Conservation (phyloP, 768 basidiomycete genomes). For the Kwoniella dejecticola region DNA sequence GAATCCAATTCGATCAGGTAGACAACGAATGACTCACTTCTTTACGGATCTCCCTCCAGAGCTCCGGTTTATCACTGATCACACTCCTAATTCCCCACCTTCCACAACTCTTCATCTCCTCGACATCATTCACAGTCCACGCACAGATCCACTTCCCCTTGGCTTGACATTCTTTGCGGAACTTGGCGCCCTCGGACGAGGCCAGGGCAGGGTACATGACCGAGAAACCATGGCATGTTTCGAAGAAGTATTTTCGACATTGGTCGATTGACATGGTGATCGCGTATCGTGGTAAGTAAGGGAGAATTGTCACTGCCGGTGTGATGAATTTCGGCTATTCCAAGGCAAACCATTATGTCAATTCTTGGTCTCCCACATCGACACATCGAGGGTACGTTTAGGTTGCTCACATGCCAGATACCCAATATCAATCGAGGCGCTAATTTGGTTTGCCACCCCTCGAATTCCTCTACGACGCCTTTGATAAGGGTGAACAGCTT, state of each 20-base stretch:
- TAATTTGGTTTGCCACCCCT: conserved; percentile 41
- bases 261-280: conserved; percentile 74
- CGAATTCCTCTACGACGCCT: conserved; percentile 65
- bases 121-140: conserved; percentile 92
- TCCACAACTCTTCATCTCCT: conserved; percentile 61
- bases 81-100: conserved; percentile 53
- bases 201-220: conserved; percentile 74
- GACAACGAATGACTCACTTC: conserved; percentile 36
- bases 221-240: conserved; percentile 80
- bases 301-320: conserved; percentile 72
- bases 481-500: conserved; percentile 69
- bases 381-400: no score
- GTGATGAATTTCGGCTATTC: conserved; percentile 85
- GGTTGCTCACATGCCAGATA: conserved; percentile 55
- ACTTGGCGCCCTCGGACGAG: conserved; percentile 72
- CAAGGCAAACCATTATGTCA: no score
- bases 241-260: conserved; percentile 86
- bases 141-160: conserved; percentile 82
- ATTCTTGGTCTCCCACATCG: no score
- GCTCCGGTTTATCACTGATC: conserved; percentile 55
- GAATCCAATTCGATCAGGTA: no score
- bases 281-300: conserved; percentile 80
- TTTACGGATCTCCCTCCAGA: conserved; percentile 40
- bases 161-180: conserved; percentile 69
- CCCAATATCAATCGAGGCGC: conserved; percentile 53